Evolutionary conservation across 345 rosid species (phyloP), one percentile per base, ranked within the genome.

Genomic region (Tarenaya hassleriana): DNA sequence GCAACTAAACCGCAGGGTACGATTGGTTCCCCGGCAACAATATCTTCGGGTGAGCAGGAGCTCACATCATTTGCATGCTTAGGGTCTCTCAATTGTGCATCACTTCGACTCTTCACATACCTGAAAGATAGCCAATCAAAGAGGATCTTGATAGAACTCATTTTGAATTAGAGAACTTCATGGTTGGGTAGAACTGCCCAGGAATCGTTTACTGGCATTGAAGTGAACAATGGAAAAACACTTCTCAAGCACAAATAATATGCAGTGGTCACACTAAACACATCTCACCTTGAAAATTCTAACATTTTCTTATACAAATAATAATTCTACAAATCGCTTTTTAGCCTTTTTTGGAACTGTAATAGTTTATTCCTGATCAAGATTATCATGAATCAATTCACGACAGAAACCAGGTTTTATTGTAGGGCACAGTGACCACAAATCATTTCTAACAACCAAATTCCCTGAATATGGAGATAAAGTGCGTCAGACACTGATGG

Each of bases 1-100:
- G 98, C 98, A 41, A 91, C 84, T 17, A 91, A 92, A 70, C 96
- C 96, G 61, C 98, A 91, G 19, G 98, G 98, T 7, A 82, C 88
- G 56, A 87, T 81, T 21, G 70, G 50, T 10, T 5, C 17, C 49
- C 71, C 81, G 39, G 47, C 62, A 15, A 67, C 37, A n/a, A 18
- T 4, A 68, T 71, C 70, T 69, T 88, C 97, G 0, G 97, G 98
- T 59, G 78, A 64, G 67, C 98, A 92, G 41, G 33, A 37, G 47
- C 60, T 35, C 34, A 80, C 74, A 2, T 74, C 81, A 54, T 8
- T 15, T 52, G 43, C 74, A 16, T 62, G 64, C 6, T 34, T 47
- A 7, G 1, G 4, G 47, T 61, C 57, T 72, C 67, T 75, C 67
- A 91, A 59, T 16, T 91, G 95, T 47, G 58, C 41, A 42, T 87